These are phyloP conservation scores for Coniochaeta sp. DNA, from an alignment of 2,329 filamentous ascomycete species.

Conservation along the genomic window DNA sequence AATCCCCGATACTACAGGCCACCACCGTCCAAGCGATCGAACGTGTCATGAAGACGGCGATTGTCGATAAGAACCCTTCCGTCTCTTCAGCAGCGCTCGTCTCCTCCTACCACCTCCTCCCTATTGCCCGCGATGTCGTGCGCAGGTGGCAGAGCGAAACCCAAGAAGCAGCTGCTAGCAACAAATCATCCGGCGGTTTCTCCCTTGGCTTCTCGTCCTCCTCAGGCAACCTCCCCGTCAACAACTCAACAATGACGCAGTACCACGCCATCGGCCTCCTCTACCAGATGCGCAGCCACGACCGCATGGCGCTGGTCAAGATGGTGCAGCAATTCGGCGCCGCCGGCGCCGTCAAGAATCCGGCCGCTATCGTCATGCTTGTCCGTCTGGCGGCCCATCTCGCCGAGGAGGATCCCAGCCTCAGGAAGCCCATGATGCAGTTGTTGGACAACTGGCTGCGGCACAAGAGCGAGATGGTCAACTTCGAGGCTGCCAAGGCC, in stretches of 20 bases:
- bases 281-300: conserved; percentile 96
- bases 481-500: conserved; percentile 97
- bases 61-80: conserved; percentile 97
- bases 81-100: conserved; percentile 94
- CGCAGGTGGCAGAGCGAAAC: conserved; percentile 98
- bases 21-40: conserved; percentile 97
- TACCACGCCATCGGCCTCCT: conserved; percentile 96
- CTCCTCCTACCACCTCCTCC: conserved; percentile 94
- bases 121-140: conserved; percentile 91
- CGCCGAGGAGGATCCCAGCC: conserved; percentile 81
- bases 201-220: conserved; percentile 83
- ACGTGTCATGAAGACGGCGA: conserved; percentile 96
- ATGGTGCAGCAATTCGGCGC: conserved; percentile 99
- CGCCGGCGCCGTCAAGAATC: conserved; percentile 88
- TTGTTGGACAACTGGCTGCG: conserved; percentile 92
- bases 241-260: conserved; percentile 95
- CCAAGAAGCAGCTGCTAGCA: conserved; percentile 86
- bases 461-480: conserved; percentile 99
- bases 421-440: conserved; percentile 94
- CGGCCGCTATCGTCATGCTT: conserved; percentile 84
- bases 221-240: conserved; percentile 67
- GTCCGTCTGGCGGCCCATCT: conserved; percentile 89
- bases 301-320: conserved; percentile 97
- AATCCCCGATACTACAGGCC: conserved; percentile 44
- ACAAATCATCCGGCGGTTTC: conserved; percentile 84